These are phyloP conservation scores for Rubus idaeus DNA, from an alignment of 306 rosid species.

Conservation along the genomic window DNA sequence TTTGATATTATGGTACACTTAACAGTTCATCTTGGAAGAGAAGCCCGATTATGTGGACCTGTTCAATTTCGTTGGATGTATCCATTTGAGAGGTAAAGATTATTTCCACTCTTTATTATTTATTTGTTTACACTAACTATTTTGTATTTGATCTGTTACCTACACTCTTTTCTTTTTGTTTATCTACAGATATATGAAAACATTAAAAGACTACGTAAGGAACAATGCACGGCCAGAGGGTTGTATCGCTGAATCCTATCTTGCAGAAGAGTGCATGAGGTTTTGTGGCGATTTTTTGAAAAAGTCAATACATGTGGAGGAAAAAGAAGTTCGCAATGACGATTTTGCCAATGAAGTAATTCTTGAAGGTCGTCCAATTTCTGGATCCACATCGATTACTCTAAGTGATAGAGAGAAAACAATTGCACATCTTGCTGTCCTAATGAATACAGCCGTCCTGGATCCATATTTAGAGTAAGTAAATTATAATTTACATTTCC, in stretches of 20 bases:
- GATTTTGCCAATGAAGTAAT: background rate
- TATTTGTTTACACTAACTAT: too few species aligned
- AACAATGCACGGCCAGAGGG: background rate
- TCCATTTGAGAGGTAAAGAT: constrained; percentile 5
- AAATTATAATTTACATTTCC: too few species aligned
- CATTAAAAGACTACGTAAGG: background rate
- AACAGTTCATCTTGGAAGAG: background rate
- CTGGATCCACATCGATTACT: background rate
- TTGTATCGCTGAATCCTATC: background rate
- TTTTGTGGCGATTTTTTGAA: background rate
- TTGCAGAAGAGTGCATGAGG: background rate
- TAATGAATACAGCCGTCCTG: background rate
- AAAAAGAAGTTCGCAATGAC: background rate
- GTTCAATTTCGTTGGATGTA: background rate
- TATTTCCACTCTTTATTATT: too few species aligned
- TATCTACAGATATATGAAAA: background rate
- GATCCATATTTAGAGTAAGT: background rate
- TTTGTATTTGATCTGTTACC: too few species aligned
- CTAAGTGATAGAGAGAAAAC: background rate
- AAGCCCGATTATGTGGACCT: background rate
- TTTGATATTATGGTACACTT: background rate
- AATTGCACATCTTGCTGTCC: background rate
- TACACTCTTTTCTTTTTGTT: too few species aligned
- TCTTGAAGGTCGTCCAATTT: background rate
- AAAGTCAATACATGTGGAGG: too few species aligned